Percentiles rank a stretch among this genome's conserved stretches.
Conservation (phyloP, 495 filamentous ascomycete genomes). For the Recurvomyces mirabilis region DNA sequence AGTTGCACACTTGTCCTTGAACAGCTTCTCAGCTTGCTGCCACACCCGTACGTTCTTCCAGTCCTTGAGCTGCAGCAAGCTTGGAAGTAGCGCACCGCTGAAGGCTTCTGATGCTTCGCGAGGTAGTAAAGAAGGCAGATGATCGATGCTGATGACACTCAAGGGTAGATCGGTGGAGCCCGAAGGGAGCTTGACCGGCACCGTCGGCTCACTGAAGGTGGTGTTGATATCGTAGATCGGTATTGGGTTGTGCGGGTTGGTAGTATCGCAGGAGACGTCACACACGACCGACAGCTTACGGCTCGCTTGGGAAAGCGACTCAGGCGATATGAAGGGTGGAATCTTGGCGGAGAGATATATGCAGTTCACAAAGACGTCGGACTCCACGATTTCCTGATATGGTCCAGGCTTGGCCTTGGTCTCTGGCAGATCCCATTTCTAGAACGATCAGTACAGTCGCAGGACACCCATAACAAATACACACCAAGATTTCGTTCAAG, state of each 20-base stretch:
- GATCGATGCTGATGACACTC: conserved; percentile 79
- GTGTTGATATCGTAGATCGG: conserved; percentile 77
- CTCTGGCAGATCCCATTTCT: conserved; percentile 91
- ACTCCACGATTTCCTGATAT: conserved; percentile 74
- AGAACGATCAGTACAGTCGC: conserved; percentile 17
- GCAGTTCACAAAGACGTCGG: conserved; percentile 55
- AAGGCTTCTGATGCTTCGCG: conserved; percentile 84
- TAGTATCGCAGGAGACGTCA: conserved; percentile 56
- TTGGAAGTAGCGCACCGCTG: conserved; percentile 65
- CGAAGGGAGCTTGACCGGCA: conserved; percentile 50
- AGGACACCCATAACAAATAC: neutral
- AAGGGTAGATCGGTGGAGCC: conserved; percentile 45
- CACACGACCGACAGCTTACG: conserved; percentile 76
- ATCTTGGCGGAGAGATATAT: conserved; percentile 69
- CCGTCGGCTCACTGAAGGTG: conserved; percentile 74
- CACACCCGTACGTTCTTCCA: conserved; percentile 64
- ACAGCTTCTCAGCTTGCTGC: conserved; percentile 71
- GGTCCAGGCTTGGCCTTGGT: conserved; percentile 69
- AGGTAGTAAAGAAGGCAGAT: conserved; percentile 70
- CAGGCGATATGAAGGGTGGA: conserved; percentile 59
- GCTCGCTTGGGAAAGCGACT: conserved; percentile 54
- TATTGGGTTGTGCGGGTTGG: conserved; percentile 65
- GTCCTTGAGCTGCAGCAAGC: conserved; percentile 66
- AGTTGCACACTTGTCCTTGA: conserved; percentile 70
- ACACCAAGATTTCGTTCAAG: conserved; percentile 32